Evolutionary conservation across 352 stramenopile species (phyloP), one percentile per base, ranked within the genome.

Genomic region (Globisporangium takayamanum): DNA sequence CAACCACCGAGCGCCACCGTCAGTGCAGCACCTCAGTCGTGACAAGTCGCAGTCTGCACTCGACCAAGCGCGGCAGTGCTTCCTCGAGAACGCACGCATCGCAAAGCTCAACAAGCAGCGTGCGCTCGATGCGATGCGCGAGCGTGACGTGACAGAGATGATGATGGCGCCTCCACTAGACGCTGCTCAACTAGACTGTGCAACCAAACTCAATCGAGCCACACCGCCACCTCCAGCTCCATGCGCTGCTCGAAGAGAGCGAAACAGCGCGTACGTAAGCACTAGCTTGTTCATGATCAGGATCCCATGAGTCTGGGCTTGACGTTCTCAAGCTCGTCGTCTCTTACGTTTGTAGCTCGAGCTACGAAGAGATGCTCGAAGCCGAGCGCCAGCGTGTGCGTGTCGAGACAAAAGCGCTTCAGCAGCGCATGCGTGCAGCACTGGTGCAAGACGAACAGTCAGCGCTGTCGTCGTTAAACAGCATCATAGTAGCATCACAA

Each of bases 361-460:
- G 33, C 11, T 87, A 78, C 41, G 77, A 78, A 47, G 61, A 78
- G 30, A 55, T 80, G 16, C 62, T 85, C 7, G 60, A 81, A 22
- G 55, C 26, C 16, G 77, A 87, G 55, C 64, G 77, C 12, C 57
- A 55, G 5, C 70, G 77, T 20, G 51, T 87, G 33, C 71, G 74
- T 5, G 18, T 69, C 10, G 77, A 87, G 50, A 80, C 68, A n/a
- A 85, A 79, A 36, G 66, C 67, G 33, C 59, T 88, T 6, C 72
- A 84, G 28, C 72, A 84, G 16, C 65, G 70, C n/a, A 88, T 88
- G 75, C 68, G 72, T n/a, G 63, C 50, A 18, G 47, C 33, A 8
- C 15, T 50, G 16, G 41, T 14, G 5, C 46, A 55, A 33, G 11
- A 41, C 5, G 41, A 30, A 8, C n/a, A 30, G 25, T 3, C 18